Evolutionary conservation across 495 filamentous ascomycete genomes (phyloP).

Genomic region (Tirmania nivea): DNA sequence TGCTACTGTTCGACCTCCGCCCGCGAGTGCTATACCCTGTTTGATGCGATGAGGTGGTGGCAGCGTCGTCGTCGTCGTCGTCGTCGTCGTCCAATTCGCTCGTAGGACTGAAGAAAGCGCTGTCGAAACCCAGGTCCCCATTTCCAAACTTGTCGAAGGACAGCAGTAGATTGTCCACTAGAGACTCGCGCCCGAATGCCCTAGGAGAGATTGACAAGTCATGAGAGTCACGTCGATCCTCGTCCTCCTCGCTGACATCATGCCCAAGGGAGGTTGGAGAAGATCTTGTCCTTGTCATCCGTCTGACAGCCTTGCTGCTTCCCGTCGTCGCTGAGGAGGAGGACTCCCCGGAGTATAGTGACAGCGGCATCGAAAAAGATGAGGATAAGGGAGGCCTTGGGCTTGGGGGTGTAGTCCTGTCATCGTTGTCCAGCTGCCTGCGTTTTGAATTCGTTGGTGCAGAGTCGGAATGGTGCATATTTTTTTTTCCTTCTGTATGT

Average conservation of each 20-base stretch:
- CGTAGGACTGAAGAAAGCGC: conserved; percentile 1
- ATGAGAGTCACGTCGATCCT: conserved; percentile 48
- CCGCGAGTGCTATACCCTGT: conserved; percentile 14
- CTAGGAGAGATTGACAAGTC: conserved; percentile 59
- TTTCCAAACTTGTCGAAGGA: conserved; percentile 58
- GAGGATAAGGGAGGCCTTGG: neutral
- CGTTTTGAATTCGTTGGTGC: neutral
- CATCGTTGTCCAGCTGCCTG: neutral
- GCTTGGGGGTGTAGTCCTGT: neutral
- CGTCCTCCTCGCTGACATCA: conserved; percentile 18
- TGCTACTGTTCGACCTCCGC: conserved; percentile 14
- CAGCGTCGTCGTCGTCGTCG: conserved; percentile 20
- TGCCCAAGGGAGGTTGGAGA: neutral
- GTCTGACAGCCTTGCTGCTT: neutral
- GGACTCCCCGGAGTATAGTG: neutral
- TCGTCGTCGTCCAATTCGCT: conserved; percentile 12
- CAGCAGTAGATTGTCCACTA: conserved; percentile 79
- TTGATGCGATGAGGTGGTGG: conserved; percentile 21
- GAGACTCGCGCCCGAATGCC: conserved; percentile 59
- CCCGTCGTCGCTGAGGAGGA: neutral
- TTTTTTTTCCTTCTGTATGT: neutral
- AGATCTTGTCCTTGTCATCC: neutral
- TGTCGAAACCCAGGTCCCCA: conserved; percentile 19
- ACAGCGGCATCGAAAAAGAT: neutral
- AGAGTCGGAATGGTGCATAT: neutral